phyloP scores from a whole-genome alignment of 306 rosid species.

The Quercus engelmannii region DNA sequence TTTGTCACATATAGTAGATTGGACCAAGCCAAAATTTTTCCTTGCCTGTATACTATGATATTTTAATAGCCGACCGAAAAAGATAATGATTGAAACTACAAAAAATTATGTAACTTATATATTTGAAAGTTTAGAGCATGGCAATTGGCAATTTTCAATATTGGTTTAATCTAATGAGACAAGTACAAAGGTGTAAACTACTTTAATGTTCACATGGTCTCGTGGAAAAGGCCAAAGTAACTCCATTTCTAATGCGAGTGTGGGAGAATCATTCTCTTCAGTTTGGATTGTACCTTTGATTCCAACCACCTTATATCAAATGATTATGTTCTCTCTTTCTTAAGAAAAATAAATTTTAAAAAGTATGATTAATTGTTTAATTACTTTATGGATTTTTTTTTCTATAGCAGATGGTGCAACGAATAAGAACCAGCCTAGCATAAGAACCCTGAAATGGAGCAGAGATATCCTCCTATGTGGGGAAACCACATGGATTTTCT shows the following conservation, averaged over 20 bases:
- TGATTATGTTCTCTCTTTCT: neutral
- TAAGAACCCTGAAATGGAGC: neutral
- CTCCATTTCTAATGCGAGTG: neutral
- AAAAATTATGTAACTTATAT: neutral
- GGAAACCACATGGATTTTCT: neutral
- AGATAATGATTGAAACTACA: no score
- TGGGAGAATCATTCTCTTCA: neutral
- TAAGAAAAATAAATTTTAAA: neutral
- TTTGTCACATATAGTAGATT: no score
- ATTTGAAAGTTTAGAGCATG: neutral
- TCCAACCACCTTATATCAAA: neutral
- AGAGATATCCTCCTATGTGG: neutral
- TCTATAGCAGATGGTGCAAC: neutral
- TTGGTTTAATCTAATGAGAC: no score
- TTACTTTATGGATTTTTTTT: no score
- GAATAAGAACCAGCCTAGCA: neutral
- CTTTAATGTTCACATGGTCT: neutral
- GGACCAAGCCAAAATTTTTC: no score
- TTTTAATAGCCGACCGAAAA: no score
- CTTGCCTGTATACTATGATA: no score
- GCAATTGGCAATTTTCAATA: no score
- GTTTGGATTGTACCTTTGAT: neutral
- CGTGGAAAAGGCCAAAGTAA: neutral
- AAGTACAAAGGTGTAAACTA: no score
- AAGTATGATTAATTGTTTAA: neutral